Conservation (phyloP, 2,329 filamentous ascomycete species). For the Pseudogymnoascus sp. region DNA sequence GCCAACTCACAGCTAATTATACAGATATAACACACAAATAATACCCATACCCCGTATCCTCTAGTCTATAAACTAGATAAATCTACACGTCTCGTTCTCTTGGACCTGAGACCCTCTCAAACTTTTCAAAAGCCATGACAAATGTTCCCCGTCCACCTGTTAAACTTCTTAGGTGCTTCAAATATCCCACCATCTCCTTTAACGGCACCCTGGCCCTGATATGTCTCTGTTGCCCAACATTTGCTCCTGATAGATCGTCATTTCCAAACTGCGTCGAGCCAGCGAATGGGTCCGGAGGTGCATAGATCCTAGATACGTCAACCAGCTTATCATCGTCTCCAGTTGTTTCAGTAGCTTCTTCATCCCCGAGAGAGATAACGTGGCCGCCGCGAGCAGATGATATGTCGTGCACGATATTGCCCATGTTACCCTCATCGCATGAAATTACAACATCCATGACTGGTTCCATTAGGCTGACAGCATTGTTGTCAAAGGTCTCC, state of each 20-base stretch:
- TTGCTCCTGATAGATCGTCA: background rate
- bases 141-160: constrained; percentile 77
- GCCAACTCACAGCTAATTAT: background rate
- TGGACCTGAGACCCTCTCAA: constrained; percentile 56
- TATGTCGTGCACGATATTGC: constrained; percentile 75
- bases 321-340: constrained; percentile 35
- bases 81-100: constrained; percentile 30
- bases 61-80: no score
- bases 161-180: constrained; percentile 79
- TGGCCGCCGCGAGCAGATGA: constrained; percentile 65
- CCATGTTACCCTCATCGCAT: constrained; percentile 73
- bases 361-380: constrained; percentile 57
- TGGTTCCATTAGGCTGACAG: constrained; percentile 73
- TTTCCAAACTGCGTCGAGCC: background rate
- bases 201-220: constrained; percentile 84
- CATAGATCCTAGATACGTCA: constrained; percentile 69
- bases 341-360: constrained; percentile 17
- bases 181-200: constrained; percentile 93
- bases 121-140: constrained; percentile 64
- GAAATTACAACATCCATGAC: constrained; percentile 86
- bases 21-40: background rate
- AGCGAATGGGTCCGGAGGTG: constrained; percentile 76
- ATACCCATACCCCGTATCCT: background rate
- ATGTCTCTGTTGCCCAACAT: constrained; percentile 40
- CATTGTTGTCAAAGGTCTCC: constrained; percentile 44